Conservation (phyloP, 306 rosid genomes). For the Arachis stenosperma region DNA sequence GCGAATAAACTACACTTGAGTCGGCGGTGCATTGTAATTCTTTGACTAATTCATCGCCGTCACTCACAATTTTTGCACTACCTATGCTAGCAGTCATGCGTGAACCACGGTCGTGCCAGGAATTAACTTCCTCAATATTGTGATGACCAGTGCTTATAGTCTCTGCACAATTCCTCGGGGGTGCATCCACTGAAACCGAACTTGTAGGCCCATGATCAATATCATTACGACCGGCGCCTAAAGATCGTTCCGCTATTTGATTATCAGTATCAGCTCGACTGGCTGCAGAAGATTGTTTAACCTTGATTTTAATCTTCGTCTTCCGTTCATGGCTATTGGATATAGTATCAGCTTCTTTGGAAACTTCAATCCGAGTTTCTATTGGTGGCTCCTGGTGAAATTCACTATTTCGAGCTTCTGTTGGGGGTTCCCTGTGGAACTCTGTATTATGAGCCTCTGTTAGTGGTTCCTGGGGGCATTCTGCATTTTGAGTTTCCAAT, state of each 20-base stretch:
- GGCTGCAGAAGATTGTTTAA: slow-evolving; percentile 80
- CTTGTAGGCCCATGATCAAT: slow-evolving; percentile 73
- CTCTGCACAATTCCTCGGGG: slow-evolving; percentile 68
- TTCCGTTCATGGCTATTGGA: slow-evolving; percentile 70
- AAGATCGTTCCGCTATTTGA: slow-evolving; percentile 72
- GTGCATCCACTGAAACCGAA: slow-evolving; percentile 98
- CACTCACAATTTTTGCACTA: slow-evolving; percentile 74
- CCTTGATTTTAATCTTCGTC: slow-evolving; percentile 75
- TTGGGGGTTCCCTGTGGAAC: neutral
- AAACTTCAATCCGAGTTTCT: slow-evolving; percentile 48
- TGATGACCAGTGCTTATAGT: slow-evolving; percentile 62
- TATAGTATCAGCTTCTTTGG: slow-evolving; percentile 65
- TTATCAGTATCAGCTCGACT: slow-evolving; percentile 82
- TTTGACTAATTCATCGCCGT: slow-evolving; percentile 71
- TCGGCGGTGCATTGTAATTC: slow-evolving; percentile 94
- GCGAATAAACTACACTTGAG: slow-evolving; percentile 67
- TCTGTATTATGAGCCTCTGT: neutral
- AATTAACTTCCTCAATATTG: slow-evolving; percentile 80
- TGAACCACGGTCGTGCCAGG: slow-evolving; percentile 77
- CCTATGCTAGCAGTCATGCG: slow-evolving; percentile 95
- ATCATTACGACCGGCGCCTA: slow-evolving; percentile 62
- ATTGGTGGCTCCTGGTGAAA: slow-evolving; percentile 45
- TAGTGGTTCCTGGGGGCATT: slow-evolving; percentile 22
- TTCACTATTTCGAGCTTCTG: neutral
- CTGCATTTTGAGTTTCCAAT: slow-evolving; percentile 31